Evolutionary conservation across 257 asterid species (phyloP).

Genomic region (Primulina eburnea): DNA sequence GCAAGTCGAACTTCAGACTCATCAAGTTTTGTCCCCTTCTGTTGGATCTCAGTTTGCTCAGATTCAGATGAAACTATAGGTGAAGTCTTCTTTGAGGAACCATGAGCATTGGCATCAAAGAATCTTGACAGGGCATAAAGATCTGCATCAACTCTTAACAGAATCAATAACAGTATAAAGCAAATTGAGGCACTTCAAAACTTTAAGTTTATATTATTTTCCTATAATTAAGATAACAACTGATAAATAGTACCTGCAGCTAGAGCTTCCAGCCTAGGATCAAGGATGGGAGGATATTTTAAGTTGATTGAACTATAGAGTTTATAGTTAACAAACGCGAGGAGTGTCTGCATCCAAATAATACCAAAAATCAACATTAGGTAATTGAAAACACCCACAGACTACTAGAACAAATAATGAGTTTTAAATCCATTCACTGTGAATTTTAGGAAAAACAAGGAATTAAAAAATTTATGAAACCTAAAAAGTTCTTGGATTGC

Average conservation of each 20-base stretch:
- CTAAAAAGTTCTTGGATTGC: too few species aligned
- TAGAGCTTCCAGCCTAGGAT: constrained; percentile 77
- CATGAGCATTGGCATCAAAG: constrained; percentile 58
- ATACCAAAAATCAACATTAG: constrained; percentile 10
- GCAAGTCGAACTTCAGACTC: constrained; percentile 89
- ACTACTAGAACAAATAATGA: constrained; percentile 9
- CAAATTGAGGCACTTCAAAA: neutral
- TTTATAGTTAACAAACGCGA: constrained; percentile 68
- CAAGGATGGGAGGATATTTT: constrained; percentile 90
- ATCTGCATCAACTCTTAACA: constrained; percentile 54
- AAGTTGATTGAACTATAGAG: constrained; percentile 72
- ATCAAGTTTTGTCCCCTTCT: constrained; percentile 35
- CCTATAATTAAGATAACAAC: neutral
- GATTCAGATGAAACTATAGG: constrained; percentile 36
- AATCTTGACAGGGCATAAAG: constrained; percentile 87
- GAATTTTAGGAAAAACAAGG: neutral
- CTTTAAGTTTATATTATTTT: neutral
- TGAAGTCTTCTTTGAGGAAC: constrained; percentile 35
- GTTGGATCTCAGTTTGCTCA: constrained; percentile 34
- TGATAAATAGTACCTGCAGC: constrained; percentile 65
- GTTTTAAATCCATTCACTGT: neutral
- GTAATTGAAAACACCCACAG: constrained; percentile 11
- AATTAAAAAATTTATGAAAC: neutral
- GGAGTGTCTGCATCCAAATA: constrained; percentile 66
- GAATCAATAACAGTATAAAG: constrained; percentile 11